These are phyloP conservation scores for Lepraria neglecta DNA, from an alignment of 495 filamentous ascomycete genomes.

Conservation along the genomic window DNA sequence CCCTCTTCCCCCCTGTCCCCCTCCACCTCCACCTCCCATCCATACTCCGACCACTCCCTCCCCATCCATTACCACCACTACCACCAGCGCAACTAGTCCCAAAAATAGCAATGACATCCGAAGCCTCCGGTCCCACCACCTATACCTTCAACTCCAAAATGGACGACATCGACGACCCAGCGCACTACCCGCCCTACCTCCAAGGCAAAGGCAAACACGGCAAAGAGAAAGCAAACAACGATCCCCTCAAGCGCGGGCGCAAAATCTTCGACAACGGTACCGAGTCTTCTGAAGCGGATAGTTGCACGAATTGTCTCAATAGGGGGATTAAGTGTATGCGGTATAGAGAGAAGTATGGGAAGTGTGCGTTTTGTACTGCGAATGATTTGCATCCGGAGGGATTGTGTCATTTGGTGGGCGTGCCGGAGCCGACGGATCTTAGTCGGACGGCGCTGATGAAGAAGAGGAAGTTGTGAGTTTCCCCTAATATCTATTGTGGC, in stretches of 20 bases:
- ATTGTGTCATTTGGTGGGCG: constrained; percentile 12
- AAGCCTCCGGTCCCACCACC: background rate
- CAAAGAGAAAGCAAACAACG: background rate
- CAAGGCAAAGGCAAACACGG: background rate
- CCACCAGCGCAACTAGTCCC: background rate
- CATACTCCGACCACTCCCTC: background rate
- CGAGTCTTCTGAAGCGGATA: background rate
- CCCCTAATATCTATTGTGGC: too few species aligned
- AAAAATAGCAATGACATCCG: background rate
- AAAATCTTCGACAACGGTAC: constrained; percentile 11
- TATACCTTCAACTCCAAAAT: constrained; percentile 11
- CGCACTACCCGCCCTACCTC: constrained; percentile 7
- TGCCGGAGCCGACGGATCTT: constrained; percentile 7
- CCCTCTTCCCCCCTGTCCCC: too few species aligned
- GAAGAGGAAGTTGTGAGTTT: constrained; percentile 18
- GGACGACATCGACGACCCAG: constrained; percentile 6
- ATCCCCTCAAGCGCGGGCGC: constrained; percentile 8
- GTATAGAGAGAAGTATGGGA: constrained; percentile 12
- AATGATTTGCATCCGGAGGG: constrained; percentile 16
- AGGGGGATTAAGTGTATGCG: background rate
- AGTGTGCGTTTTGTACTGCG: constrained; percentile 15
- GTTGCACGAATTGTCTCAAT: background rate
- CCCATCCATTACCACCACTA: background rate
- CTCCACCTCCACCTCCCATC: too few species aligned
- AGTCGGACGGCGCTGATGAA: constrained; percentile 4